phyloP scores from a whole-genome alignment of 768 basidiomycete genomes.

The Dacryopinax primogenitus region DNA sequence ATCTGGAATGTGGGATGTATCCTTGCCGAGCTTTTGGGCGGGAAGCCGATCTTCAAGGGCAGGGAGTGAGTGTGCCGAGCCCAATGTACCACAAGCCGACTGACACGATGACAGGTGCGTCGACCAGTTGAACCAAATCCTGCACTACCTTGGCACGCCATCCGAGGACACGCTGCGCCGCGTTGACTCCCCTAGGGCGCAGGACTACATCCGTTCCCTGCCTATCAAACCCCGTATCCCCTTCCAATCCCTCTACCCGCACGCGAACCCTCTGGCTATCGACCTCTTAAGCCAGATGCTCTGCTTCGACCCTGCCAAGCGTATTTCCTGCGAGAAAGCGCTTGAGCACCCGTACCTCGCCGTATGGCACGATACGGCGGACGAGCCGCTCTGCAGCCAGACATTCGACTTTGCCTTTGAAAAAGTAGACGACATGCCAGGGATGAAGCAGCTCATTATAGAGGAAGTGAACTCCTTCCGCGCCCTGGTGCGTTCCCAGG shows the following conservation, averaged over 20 bases:
- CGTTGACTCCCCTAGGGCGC: conserved; percentile 88
- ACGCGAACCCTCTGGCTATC: conserved; percentile 84
- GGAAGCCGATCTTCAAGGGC: conserved; percentile 31
- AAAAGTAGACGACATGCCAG: conserved; percentile 89
- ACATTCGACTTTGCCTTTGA: conserved; percentile 96
- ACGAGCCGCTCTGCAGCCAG: conserved; percentile 68
- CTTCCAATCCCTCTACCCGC: conserved; percentile 81
- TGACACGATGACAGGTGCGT: conserved; percentile 53
- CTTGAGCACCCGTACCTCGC: conserved; percentile 86
- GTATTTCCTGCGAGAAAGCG: conserved; percentile 92
- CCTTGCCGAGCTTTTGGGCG: conserved; percentile 35
- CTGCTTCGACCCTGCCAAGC: conserved; percentile 90
- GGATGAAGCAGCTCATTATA: conserved; percentile 92
- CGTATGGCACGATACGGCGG: conserved; percentile 96
- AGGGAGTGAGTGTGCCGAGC: conserved; percentile 15
- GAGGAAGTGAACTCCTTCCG: conserved; percentile 86
- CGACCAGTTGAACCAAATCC: conserved; percentile 94
- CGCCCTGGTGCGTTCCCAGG: conserved; percentile 74
- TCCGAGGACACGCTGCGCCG: conserved; percentile 92
- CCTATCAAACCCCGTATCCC: conserved; percentile 93
- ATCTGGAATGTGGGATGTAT: conserved; percentile 37
- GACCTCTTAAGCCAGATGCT: conserved; percentile 84
- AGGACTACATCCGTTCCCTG: conserved; percentile 94
- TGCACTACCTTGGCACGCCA: conserved; percentile 93
- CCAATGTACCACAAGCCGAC: conserved; percentile 11